These are phyloP conservation scores for Tulasnella sp. DNA, from an alignment of 768 basidiomycete genomes.

Conservation along the genomic window DNA sequence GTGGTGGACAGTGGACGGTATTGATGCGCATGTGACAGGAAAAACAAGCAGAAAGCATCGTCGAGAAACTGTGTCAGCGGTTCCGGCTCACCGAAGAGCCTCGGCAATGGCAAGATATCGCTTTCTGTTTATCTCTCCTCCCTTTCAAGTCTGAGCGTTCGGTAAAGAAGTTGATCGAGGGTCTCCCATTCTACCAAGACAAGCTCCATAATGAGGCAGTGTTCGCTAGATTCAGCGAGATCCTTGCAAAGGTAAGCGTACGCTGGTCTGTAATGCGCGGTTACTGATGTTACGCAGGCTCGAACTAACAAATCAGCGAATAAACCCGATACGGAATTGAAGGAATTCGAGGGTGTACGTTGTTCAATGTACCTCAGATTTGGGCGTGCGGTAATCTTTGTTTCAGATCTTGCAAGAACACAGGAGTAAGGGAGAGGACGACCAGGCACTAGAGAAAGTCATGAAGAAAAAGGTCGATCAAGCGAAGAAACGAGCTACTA, in stretches of 20 bases:
- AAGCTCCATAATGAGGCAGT: slow-evolving; percentile 85
- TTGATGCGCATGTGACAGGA: slow-evolving; percentile 40
- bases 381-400: neutral
- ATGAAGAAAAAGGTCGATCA: slow-evolving; percentile 72
- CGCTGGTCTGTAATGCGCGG: neutral
- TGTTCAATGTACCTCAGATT: slow-evolving; percentile 16
- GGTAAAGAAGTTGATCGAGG: slow-evolving; percentile 92
- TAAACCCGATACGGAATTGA: slow-evolving; percentile 85
- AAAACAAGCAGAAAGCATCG: slow-evolving; percentile 94
- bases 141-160: slow-evolving; percentile 97
- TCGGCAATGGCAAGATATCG: slow-evolving; percentile 95
- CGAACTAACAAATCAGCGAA: slow-evolving; percentile 82
- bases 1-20: neutral
- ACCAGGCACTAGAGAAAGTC: slow-evolving; percentile 78
- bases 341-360: slow-evolving; percentile 80
- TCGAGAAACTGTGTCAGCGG: slow-evolving; percentile 94
- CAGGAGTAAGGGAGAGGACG: slow-evolving; percentile 76
- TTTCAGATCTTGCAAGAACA: slow-evolving; percentile 71
- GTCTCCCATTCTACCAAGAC: slow-evolving; percentile 84
- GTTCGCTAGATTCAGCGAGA: slow-evolving; percentile 72
- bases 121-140: slow-evolving; percentile 84
- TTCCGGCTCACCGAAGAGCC: slow-evolving; percentile 81
- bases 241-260: slow-evolving; percentile 62
- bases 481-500: slow-evolving; percentile 57
- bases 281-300: slow-evolving; percentile 36